Evolutionary conservation across 371 early-diverging fungal genomes (phyloP).

Genomic region (Lichtheimia ramosa): DNA sequence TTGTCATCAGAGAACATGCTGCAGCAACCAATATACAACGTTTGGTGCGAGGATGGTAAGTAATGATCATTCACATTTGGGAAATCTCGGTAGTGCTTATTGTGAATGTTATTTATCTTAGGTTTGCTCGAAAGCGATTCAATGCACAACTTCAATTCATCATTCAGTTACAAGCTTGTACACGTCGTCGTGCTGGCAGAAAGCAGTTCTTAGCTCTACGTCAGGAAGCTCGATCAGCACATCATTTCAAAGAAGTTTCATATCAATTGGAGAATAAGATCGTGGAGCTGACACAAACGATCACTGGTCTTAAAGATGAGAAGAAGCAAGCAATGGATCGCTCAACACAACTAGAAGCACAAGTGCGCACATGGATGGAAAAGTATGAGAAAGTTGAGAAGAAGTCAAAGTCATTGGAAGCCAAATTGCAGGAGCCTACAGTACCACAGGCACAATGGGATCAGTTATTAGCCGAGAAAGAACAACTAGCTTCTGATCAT

Average conservation of each 20-base stretch:
- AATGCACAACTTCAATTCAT: constrained; percentile 52
- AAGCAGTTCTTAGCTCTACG: constrained; percentile 61
- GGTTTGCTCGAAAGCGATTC: constrained; percentile 60
- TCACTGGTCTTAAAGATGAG: constrained; percentile 70
- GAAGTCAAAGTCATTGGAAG: constrained; percentile 42
- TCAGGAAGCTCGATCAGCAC: constrained; percentile 83
- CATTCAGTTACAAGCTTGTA: constrained; percentile 76
- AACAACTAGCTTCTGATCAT: constrained; percentile 31
- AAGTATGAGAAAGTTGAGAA: constrained; percentile 57
- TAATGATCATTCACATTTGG: background rate
- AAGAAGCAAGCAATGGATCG: constrained; percentile 55
- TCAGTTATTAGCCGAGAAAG: constrained; percentile 47
- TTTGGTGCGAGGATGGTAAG: constrained; percentile 53
- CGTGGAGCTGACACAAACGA: constrained; percentile 83
- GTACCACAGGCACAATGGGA: constrained; percentile 60
- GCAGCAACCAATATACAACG: constrained; percentile 81
- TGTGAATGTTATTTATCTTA: background rate
- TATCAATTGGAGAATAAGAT: constrained; percentile 94
- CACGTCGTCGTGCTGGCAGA: constrained; percentile 74
- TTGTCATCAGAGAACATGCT: constrained; percentile 40
- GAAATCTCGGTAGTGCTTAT: background rate
- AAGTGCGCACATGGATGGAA: constrained; percentile 65
- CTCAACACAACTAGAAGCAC: constrained; percentile 57
- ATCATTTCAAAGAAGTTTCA: constrained; percentile 89
- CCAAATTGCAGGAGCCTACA: constrained; percentile 50